phyloP scores from a whole-genome alignment of 169 alveolate genomes.

The Cryptosporidium ubiquitum region DNA sequence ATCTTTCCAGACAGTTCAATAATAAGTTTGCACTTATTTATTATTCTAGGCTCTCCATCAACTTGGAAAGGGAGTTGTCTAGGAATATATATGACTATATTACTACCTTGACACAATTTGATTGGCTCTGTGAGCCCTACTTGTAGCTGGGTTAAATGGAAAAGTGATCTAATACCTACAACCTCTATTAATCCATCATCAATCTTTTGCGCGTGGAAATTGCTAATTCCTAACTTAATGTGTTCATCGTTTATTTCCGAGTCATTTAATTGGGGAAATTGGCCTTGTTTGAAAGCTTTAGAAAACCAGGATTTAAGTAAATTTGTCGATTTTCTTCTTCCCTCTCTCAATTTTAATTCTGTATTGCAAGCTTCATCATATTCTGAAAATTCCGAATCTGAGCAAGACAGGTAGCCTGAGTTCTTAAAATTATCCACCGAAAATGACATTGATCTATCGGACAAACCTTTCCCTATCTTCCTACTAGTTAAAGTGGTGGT shows the following conservation, averaged over 20 bases:
- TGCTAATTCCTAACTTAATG: not conserved
- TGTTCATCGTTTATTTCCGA: not conserved
- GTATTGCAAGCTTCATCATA: not conserved
- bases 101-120: constrained; percentile 77
- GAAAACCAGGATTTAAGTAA: constrained; percentile 33
- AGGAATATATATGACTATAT: constrained; percentile 73
- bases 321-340: constrained; percentile 20
- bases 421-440: constrained; percentile 15
- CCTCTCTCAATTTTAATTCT: not conserved
- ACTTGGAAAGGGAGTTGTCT: constrained; percentile 77
- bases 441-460: constrained; percentile 64
- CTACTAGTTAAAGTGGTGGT: constrained; percentile 19
- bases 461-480: not conserved
- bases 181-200: constrained; percentile 83
- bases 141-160: constrained; percentile 83
- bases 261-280: not conserved
- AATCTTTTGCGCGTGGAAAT: constrained; percentile 76
- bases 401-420: not conserved
- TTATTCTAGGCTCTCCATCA: constrained; percentile 80
- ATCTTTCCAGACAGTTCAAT: constrained; percentile 39
- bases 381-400: constrained; percentile 13
- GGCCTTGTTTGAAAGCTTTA: not conserved
- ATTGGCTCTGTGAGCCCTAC: constrained; percentile 80
- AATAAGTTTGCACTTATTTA: constrained; percentile 49
- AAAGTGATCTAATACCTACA: constrained; percentile 80